Conservation (phyloP, 2,329 filamentous ascomycete species). For the Xylariaceae sp. region DNA sequence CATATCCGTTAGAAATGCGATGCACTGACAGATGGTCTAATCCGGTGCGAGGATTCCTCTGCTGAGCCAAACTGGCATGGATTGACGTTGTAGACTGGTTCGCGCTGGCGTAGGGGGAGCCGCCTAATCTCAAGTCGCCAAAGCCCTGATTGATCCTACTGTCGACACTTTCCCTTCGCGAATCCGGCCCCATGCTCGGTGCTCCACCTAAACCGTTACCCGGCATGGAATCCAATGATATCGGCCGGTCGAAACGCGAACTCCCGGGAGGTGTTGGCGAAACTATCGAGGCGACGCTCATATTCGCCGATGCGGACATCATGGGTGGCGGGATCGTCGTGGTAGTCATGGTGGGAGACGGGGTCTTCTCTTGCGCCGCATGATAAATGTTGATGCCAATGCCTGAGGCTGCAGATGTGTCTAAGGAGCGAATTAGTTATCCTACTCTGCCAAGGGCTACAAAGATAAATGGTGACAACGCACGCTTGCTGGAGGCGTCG, state of each 20-base stretch:
- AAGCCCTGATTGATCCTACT: conserved; percentile 71
- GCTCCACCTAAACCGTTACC: conserved; percentile 33
- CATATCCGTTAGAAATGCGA: conserved; percentile 60
- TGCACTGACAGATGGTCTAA: conserved; percentile 50
- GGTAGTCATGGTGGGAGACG: conserved; percentile 51
- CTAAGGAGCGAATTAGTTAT: conserved; percentile 30
- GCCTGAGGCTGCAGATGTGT: conserved; percentile 43
- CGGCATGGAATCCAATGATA: conserved; percentile 38
- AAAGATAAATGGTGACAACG: conserved; percentile 24
- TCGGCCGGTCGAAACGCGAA: conserved; percentile 41
- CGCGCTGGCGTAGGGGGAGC: conserved; percentile 68
- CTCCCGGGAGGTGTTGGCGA: conserved; percentile 51
- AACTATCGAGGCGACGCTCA: conserved; percentile 63
- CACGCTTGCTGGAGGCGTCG: conserved; percentile 48
- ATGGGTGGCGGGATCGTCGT: conserved; percentile 49
- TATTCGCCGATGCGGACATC: conserved; percentile 54
- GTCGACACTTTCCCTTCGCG: conserved; percentile 72
- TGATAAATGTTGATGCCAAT: conserved; percentile 43
- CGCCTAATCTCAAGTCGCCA: conserved; percentile 62
- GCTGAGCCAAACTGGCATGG: conserved; percentile 63
- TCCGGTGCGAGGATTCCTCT: conserved; percentile 53
- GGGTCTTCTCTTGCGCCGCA: conserved; percentile 54
- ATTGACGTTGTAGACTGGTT: conserved; percentile 73
- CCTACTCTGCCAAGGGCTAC: conserved; percentile 7
- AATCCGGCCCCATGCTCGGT: conserved; percentile 41